Evolutionary conservation across 805 yeast species (phyloP).

Genomic region (Geotrichum ghanense): DNA sequence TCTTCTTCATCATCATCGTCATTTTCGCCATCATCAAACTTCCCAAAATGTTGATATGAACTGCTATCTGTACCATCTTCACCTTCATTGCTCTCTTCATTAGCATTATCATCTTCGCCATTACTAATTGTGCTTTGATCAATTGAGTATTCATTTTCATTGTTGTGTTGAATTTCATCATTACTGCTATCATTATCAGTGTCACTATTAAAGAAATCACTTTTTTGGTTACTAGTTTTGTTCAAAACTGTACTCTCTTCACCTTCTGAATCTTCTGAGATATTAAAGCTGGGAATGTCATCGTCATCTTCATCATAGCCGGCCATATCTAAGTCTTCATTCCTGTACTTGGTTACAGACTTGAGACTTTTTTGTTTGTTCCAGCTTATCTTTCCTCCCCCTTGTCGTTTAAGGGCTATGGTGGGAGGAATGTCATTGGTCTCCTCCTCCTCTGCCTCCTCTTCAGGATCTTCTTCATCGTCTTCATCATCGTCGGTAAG

Average conservation of each 20-base stretch:
- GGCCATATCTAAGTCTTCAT: neutral
- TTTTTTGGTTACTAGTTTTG: no score
- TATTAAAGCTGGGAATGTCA: neutral
- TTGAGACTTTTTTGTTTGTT: neutral
- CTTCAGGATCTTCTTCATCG: neutral
- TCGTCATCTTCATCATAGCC: conserved; percentile 1
- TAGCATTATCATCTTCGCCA: conserved; percentile 2
- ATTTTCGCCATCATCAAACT: conserved; percentile 26
- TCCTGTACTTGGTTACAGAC: neutral
- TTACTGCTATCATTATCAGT: no score
- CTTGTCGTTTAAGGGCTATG: neutral
- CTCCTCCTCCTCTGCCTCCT: no score
- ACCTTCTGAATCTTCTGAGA: neutral
- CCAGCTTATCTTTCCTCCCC: neutral
- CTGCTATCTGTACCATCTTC: conserved; percentile 2
- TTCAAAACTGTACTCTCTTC: neutral
- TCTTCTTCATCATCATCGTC: conserved; percentile 25
- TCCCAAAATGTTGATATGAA: conserved; percentile 2
- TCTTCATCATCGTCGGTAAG: neutral
- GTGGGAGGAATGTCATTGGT: neutral
- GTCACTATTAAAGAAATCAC: no score
- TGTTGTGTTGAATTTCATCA: neutral
- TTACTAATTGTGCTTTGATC: neutral
- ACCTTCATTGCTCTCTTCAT: conserved; percentile 3
- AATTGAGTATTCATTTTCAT: neutral